Evolutionary conservation across 305 asterid species (phyloP), one percentile per base, ranked within the genome.

Genomic region (Striga hermonthica): DNA sequence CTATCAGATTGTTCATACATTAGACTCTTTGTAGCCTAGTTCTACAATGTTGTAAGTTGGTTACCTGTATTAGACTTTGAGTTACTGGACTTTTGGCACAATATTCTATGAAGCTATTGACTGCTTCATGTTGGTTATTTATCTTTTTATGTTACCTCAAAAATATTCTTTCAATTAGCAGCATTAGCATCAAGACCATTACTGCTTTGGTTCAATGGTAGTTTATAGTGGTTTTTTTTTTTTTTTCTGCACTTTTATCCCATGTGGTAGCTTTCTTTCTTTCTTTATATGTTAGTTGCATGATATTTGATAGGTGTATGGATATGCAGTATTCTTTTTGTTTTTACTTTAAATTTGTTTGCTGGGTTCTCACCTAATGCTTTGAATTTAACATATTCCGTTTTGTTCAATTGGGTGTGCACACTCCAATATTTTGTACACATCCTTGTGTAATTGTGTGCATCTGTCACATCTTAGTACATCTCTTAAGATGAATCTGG

Each of bases 31-130:
- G 11, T 47, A 9, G 50, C 41, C 4, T 44, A 28, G 60, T 4
- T 1, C 56, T 59, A 16, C 13, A 11, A 11, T 36, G 62, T 3
- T 44, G 6, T 5, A 7, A 50, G 41, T 43, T 44, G 37, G 55
- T 59, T 13, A 8, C 28, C 60, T 66, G 59, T 53, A 60, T 47
- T 52, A n/a, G n/a, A n/a, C n/a, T n/a, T n/a, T n/a, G 55, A 76
- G 59, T 63, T 65, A 28, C 22, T 41, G 16, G 34, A 56, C 60
- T 53, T n/a, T 9, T 67, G 65, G 28, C 28, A 15, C 39, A 11
- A 14, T 48, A 15, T n/a, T 59, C 10, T 39, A 28, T 52, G 35
- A 7, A 39, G 11, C 9, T 37, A 14, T 67, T 15, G 35, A 57
- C 40, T 55, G 73, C 63, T 57, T 60, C 49, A 58, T 39, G 59